Percentiles rank a stretch among this genome's conserved stretches.
These are phyloP conservation scores for Rhodosporidiobolus sp. DNA, from an alignment of 768 basidiomycete species.

Conservation along the genomic window DNA sequence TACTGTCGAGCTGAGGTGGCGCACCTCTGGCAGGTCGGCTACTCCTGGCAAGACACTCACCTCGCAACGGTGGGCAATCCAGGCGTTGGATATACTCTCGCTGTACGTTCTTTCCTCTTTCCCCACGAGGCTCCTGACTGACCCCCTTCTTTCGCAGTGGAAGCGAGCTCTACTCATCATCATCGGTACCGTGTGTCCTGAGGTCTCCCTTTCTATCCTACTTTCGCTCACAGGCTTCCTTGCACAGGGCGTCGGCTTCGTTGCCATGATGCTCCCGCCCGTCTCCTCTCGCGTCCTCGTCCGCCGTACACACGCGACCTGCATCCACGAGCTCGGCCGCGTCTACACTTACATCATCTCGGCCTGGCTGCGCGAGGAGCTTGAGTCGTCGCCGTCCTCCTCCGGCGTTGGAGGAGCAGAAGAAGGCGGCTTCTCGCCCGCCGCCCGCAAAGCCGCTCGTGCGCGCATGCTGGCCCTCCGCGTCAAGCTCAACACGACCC, in stretches of 20 bases:
- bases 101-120: neutral
- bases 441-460: slow-evolving; percentile 5
- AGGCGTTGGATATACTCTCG: slow-evolving; percentile 52
- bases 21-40: slow-evolving; percentile 53
- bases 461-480: slow-evolving; percentile 26
- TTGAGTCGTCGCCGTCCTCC: neutral
- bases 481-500: slow-evolving; percentile 37
- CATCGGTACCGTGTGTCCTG: slow-evolving; percentile 49
- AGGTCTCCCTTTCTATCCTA: neutral
- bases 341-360: slow-evolving; percentile 23
- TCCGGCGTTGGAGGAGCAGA: neutral
- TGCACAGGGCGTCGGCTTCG: slow-evolving; percentile 55
- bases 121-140: neutral
- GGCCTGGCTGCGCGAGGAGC: slow-evolving; percentile 21
- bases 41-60: slow-evolving; percentile 60
- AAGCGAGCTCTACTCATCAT: slow-evolving; percentile 54
- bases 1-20: neutral
- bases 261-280: slow-evolving; percentile 58
- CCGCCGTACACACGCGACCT: slow-evolving; percentile 23
- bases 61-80: slow-evolving; percentile 53
- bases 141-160: too few species aligned
- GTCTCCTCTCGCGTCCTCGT: slow-evolving; percentile 48
- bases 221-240: neutral
- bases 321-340: slow-evolving; percentile 14
- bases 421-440: slow-evolving; percentile 5